Evolutionary conservation across 176 grass and related monocot genomes (phyloP).

Genomic region (Phyllostachys edulis): DNA sequence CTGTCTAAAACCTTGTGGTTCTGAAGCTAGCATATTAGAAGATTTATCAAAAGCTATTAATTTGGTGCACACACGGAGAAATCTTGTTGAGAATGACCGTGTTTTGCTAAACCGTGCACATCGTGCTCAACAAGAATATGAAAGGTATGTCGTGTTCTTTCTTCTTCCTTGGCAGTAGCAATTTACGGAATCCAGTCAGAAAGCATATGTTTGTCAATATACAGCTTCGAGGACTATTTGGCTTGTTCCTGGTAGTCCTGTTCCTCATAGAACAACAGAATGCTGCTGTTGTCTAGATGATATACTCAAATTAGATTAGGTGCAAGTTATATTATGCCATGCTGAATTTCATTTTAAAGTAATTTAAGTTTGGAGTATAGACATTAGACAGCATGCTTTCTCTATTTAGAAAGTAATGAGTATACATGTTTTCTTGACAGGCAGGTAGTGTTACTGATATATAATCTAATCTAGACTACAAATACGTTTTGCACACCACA

Average conservation of each 20-base stretch:
- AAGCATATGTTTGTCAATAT: neutral
- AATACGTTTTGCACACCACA: neutral
- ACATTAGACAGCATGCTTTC: neutral
- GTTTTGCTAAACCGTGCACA: slow-evolving; percentile 86
- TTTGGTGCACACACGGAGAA: slow-evolving; percentile 67
- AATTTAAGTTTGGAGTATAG: neutral
- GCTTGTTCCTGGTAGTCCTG: slow-evolving; percentile 7
- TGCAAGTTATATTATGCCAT: neutral
- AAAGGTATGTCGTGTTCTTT: slow-evolving; percentile 48
- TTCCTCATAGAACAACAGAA: neutral
- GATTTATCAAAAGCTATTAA: slow-evolving; percentile 93
- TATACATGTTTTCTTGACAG: neutral
- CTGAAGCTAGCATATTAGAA: slow-evolving; percentile 92
- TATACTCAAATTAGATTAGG: neutral
- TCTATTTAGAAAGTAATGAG: neutral
- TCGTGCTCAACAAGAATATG: slow-evolving; percentile 90
- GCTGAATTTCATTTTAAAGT: neutral
- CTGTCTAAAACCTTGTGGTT: slow-evolving; percentile 86
- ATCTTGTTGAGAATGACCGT: slow-evolving; percentile 85
- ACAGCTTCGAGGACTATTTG: neutral
- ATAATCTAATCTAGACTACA: neutral
- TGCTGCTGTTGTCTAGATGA: neutral
- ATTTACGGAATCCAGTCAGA: slow-evolving; percentile 5
- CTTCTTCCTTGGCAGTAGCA: neutral
- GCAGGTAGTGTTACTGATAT: neutral